These are phyloP conservation scores for Azolla pinnata DNA, from an alignment of 75 land plant genomes.

Conservation along the genomic window DNA sequence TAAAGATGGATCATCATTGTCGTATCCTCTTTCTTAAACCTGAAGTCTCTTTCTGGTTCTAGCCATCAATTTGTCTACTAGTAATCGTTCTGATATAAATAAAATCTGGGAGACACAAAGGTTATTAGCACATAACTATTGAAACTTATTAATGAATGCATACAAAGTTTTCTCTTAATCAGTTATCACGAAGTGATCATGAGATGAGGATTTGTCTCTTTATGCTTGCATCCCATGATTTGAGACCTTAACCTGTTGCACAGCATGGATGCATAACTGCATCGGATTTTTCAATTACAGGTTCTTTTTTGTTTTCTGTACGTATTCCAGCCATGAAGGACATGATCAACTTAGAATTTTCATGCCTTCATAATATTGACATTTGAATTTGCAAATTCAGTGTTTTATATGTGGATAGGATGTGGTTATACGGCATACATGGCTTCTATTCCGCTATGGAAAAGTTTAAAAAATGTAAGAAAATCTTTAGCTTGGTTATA, in stretches of 20 bases:
- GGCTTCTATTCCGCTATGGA: slow-evolving; percentile 20
- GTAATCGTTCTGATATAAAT: too few relatives aligned
- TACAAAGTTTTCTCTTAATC: too few relatives aligned
- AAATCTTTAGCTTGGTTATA: not conserved
- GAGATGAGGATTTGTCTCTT: too few relatives aligned
- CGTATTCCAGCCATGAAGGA: slow-evolving; percentile 13
- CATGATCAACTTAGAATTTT: not conserved
- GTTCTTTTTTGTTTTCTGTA: slow-evolving; percentile 30
- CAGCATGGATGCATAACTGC: slow-evolving; percentile 38
- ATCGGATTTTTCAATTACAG: slow-evolving; percentile 30
- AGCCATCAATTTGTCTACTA: too few relatives aligned
- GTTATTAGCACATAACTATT: too few relatives aligned
- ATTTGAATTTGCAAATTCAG: slow-evolving; percentile 3
- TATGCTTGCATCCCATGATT: too few relatives aligned
- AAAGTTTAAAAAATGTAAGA: slow-evolving; percentile 2
- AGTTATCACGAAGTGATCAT: too few relatives aligned
- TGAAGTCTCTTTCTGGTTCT: too few relatives aligned
- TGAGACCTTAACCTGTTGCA: slow-evolving; percentile 9
- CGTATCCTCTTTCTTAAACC: slow-evolving; percentile 23
- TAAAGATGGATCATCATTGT: slow-evolving; percentile 35
- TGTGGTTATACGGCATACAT: slow-evolving; percentile 21
- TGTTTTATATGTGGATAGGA: slow-evolving; percentile 29
- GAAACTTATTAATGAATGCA: too few relatives aligned
- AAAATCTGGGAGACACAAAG: too few relatives aligned
- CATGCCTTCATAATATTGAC: not conserved